Evolutionary conservation across 805 yeast genomes (phyloP).

Genomic region (Spathaspora arborariae): DNA sequence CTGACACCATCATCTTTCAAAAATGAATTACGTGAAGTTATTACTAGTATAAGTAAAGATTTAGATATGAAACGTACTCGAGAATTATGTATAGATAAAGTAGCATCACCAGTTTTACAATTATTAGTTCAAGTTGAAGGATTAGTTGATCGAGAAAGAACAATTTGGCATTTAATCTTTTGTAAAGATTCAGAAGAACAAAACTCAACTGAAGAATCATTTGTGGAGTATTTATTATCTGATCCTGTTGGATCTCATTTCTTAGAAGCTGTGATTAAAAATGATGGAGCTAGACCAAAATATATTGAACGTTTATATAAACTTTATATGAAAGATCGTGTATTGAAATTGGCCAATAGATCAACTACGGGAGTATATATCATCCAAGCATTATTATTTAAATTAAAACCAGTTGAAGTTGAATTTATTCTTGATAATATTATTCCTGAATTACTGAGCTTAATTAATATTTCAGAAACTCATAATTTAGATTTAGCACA

Average conservation of each 20-base stretch:
- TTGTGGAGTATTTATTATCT: conserved; percentile 76
- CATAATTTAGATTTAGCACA: conserved; percentile 70
- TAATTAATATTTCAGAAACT: conserved; percentile 47
- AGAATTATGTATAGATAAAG: conserved; percentile 69
- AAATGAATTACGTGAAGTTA: conserved; percentile 49
- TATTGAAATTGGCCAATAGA: conserved; percentile 70
- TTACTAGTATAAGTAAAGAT: conserved; percentile 35
- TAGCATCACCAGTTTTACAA: conserved; percentile 87
- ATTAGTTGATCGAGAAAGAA: conserved; percentile 67
- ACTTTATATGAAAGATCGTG: conserved; percentile 69
- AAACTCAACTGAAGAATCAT: conserved; percentile 67
- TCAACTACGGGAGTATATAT: conserved; percentile 84
- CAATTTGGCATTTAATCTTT: conserved; percentile 66
- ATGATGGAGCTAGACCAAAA: conserved; percentile 57
- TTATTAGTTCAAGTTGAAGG: conserved; percentile 78
- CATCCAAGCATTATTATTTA: conserved; percentile 64
- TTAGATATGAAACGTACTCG: conserved; percentile 46
- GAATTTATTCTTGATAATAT: conserved; percentile 58
- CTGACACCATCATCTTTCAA: conserved; percentile 71
- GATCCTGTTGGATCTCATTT: conserved; percentile 95
- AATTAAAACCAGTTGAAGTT: conserved; percentile 60
- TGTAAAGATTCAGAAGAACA: conserved; percentile 43
- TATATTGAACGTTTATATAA: conserved; percentile 68
- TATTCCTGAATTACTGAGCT: conserved; percentile 60
- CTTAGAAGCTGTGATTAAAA: conserved; percentile 65